phyloP scores from a whole-genome alignment of 192 early-diverging fungal genomes.

The Dissophora globulifera region DNA sequence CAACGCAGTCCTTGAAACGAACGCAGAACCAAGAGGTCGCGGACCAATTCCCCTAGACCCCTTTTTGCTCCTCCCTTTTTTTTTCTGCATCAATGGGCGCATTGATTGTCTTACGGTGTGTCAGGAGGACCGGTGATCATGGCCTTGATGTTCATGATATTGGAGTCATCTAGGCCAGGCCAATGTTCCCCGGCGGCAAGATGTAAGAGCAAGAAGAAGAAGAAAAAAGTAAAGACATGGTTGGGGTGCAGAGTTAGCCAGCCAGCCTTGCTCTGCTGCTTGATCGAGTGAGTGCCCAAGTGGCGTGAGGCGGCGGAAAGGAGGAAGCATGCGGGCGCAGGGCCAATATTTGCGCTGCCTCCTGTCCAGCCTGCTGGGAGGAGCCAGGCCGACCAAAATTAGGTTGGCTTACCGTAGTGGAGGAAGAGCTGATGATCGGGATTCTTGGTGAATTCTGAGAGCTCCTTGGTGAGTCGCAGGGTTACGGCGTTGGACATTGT shows the following conservation, averaged over 20 bases:
- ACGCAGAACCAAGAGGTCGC: too few relatives aligned
- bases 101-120: constrained; percentile 62
- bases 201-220: too few relatives aligned
- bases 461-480: constrained; percentile 43
- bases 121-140: constrained; percentile 67
- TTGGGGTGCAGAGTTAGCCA: not conserved
- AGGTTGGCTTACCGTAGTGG: constrained; percentile 32
- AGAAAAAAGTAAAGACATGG: not conserved
- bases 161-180: constrained; percentile 63
- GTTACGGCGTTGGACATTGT: constrained; percentile 52
- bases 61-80: not conserved
- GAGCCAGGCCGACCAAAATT: too few relatives aligned
- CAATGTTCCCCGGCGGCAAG: too few relatives aligned
- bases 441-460: constrained; percentile 51
- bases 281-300: too few relatives aligned
- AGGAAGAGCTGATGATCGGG: constrained; percentile 51
- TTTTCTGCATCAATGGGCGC: not conserved
- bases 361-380: too few relatives aligned
- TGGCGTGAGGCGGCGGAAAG: too few relatives aligned
- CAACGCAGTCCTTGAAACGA: not conserved
- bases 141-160: constrained; percentile 73
- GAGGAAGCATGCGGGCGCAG: too few relatives aligned
- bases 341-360: too few relatives aligned
- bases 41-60: too few relatives aligned
- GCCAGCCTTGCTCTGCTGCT: too few relatives aligned